Percentiles rank a stretch among this genome's conserved stretches.
These are phyloP conservation scores for Paracoccidioides brasiliensis DNA, from an alignment of 2,329 filamentous ascomycete species.

Conservation along the genomic window DNA sequence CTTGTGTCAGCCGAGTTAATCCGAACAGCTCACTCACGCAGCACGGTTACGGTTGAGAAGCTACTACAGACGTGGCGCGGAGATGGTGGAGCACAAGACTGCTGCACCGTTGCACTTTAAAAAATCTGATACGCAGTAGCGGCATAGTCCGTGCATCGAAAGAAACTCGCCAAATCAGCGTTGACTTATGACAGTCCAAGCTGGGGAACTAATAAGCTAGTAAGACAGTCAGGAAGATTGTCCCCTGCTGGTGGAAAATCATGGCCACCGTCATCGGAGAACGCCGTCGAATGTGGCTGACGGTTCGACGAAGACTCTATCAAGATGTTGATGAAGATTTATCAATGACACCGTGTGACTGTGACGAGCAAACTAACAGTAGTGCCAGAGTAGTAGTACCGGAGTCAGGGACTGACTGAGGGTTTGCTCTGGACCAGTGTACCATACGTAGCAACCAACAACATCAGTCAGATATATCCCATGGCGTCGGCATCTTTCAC, in stretches of 20 bases:
- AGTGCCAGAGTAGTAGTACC: background rate
- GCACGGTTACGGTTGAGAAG: background rate
- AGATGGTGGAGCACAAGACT: background rate
- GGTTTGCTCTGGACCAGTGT: too few species aligned
- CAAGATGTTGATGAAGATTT: background rate
- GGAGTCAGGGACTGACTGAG: background rate
- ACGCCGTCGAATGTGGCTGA: background rate
- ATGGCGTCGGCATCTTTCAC: too few species aligned
- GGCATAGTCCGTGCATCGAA: background rate
- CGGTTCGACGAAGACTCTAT: background rate
- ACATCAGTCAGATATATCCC: too few species aligned
- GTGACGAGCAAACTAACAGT: too few species aligned
- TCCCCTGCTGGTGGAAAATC: background rate
- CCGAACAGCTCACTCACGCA: background rate
- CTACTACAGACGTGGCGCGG: background rate
- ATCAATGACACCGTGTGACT: background rate
- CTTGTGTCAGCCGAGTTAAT: background rate
- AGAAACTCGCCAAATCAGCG: background rate
- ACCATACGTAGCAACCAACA: too few species aligned
- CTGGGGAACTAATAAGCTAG: background rate
- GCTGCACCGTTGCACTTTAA: conserved; percentile 1
- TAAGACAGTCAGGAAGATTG: background rate
- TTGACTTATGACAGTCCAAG: background rate
- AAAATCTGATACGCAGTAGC: background rate
- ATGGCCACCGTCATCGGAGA: background rate